phyloP scores from a whole-genome alignment of 306 rosid genomes.

The Fagus crenata region DNA sequence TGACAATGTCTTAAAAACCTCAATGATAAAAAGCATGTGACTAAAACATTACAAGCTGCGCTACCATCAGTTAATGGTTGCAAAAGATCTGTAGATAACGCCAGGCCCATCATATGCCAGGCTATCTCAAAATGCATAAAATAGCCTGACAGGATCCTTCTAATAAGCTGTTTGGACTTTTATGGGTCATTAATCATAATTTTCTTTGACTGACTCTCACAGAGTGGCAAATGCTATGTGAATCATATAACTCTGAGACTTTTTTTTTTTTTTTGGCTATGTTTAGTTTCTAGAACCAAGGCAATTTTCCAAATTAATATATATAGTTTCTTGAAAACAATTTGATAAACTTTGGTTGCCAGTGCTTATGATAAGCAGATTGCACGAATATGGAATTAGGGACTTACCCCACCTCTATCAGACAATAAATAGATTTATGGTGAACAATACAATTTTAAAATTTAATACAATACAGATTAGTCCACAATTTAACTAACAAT shows the following conservation, averaged over 20 bases:
- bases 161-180: background rate
- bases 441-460: background rate
- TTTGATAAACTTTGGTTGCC: background rate
- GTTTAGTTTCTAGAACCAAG: background rate
- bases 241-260: background rate
- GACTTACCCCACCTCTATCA: background rate
- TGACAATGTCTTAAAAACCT: slow-evolving; percentile 28
- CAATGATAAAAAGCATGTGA: background rate
- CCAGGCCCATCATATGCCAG: background rate
- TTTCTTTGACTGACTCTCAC: background rate
- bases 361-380: background rate
- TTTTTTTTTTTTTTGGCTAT: background rate
- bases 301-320: background rate
- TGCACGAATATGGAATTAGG: background rate
- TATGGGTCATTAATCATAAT: background rate
- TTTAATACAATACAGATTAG: too few species aligned
- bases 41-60: background rate
- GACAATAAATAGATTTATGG: background rate
- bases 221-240: background rate
- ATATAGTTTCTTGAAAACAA: background rate
- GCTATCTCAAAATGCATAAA: background rate
- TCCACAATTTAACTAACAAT: too few species aligned
- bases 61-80: background rate
- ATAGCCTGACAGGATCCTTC: background rate
- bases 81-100: background rate